Percentiles rank a stretch among this genome's conserved stretches.
Evolutionary conservation across 805 yeast genomes (phyloP).

Genomic region (Kuraishia borneana): DNA sequence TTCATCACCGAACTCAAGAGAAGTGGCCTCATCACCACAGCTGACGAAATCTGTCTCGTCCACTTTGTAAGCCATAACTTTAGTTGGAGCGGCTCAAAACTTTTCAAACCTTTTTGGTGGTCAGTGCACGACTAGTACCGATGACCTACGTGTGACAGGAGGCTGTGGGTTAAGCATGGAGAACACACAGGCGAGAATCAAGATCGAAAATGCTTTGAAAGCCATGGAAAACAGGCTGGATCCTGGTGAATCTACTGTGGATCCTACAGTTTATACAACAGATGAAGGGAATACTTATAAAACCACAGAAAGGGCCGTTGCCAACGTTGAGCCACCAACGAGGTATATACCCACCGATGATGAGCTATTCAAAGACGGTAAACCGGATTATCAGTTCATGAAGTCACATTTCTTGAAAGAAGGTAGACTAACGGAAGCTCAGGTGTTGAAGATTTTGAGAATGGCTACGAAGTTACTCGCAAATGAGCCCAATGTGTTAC

Average conservation of each 20-base stretch:
- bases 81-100: neutral
- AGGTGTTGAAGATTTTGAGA: slow-evolving; percentile 54
- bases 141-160: slow-evolving; percentile 16
- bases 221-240: slow-evolving; percentile 32
- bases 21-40: slow-evolving; percentile 12
- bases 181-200: slow-evolving; percentile 27
- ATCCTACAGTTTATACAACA: slow-evolving; percentile 33
- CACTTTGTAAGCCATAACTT: neutral
- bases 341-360: slow-evolving; percentile 51
- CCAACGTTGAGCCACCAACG: slow-evolving; percentile 57
- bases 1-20: slow-evolving; percentile 28
- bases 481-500: slow-evolving; percentile 68
- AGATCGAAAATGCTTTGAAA: slow-evolving; percentile 55
- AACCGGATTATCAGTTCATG: slow-evolving; percentile 65
- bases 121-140: no score
- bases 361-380: slow-evolving; percentile 55
- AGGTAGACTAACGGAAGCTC: slow-evolving; percentile 66
- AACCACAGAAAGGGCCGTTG: slow-evolving; percentile 48
- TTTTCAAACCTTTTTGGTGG: no score
- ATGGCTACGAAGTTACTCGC: slow-evolving; percentile 54
- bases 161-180: no score
- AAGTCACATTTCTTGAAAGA: slow-evolving; percentile 67
- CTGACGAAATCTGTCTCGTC: slow-evolving; percentile 6
- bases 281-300: slow-evolving; percentile 47
- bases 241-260: slow-evolving; percentile 8